A percentile compares a stretch with the other conserved stretches of the same genome.
Conservation (phyloP, 208 protist species). For the Leishmania turanica region DNA sequence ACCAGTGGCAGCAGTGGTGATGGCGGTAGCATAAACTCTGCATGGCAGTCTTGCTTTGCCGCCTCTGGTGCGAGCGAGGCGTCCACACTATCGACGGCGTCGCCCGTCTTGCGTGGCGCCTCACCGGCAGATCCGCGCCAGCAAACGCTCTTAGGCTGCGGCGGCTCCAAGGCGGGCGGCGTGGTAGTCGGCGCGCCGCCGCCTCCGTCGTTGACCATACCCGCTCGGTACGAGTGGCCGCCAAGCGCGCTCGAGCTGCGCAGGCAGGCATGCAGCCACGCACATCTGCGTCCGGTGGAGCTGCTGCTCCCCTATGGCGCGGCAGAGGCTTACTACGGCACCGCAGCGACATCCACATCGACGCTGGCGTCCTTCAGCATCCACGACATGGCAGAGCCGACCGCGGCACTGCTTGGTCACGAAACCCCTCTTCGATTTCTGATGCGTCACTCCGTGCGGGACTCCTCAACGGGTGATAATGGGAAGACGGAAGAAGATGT, state of each 20-base stretch:
- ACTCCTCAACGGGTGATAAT: constrained; percentile 5
- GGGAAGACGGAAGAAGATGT: constrained; percentile 16
- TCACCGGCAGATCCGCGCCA: neutral
- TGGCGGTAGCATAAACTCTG: constrained; percentile 4
- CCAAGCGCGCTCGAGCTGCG: constrained; percentile 19
- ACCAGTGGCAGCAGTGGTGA: neutral
- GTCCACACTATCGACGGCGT: neutral
- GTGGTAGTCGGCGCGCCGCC: neutral
- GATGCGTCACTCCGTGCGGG: constrained; percentile 1
- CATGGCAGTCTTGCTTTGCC: constrained; percentile 29
- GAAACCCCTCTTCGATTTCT: constrained; percentile 17
- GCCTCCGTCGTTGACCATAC: constrained; percentile 1
- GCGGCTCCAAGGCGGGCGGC: neutral
- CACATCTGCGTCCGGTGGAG: constrained; percentile 25
- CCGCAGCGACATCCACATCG: constrained; percentile 10
- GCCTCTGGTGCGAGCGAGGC: neutral
- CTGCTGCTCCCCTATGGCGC: constrained; percentile 41
- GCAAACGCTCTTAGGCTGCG: constrained; percentile 16
- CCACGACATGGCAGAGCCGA: constrained; percentile 11
- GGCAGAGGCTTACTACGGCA: constrained; percentile 27
- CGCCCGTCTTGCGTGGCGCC: neutral
- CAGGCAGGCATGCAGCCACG: neutral
- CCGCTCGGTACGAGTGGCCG: constrained; percentile 27
- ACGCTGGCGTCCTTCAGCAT: neutral
- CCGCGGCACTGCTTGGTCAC: constrained; percentile 19